Conservation (phyloP, 108 stramenopile species). For the Chaetoceros muelleri region DNA sequence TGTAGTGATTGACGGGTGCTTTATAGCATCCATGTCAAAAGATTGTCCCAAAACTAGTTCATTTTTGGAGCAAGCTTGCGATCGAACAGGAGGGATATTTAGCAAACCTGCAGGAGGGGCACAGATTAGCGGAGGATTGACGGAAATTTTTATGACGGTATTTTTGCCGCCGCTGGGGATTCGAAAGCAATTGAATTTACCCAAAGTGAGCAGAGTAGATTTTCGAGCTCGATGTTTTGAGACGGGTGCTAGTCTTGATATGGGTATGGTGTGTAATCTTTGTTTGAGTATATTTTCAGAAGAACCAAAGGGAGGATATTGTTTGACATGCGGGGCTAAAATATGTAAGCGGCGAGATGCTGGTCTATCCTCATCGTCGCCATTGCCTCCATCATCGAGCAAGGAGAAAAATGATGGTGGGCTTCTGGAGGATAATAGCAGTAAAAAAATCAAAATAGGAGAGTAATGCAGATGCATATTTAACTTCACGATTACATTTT, state of each 20-base stretch:
- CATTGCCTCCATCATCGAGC: too few relatives aligned
- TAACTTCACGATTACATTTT: too few relatives aligned
- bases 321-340: conserved; percentile 71
- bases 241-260: conserved; percentile 57
- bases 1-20: conserved; percentile 77
- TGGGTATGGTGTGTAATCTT: conserved; percentile 74
- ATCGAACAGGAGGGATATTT: conserved; percentile 52
- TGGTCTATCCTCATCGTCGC: too few relatives aligned
- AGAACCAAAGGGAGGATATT: conserved; percentile 33
- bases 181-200: conserved; percentile 49
- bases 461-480: too few relatives aligned
- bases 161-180: conserved; percentile 51
- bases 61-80: conserved; percentile 70
- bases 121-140: conserved; percentile 66
- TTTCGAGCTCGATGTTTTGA: conserved; percentile 80
- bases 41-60: conserved; percentile 27
- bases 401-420: too few relatives aligned
- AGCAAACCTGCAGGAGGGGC: conserved; percentile 43
- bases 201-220: conserved; percentile 63
- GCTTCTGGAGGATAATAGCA: too few relatives aligned
- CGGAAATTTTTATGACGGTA: conserved; percentile 59
- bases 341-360: too few relatives aligned
- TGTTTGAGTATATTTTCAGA: conserved; percentile 74
- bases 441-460: too few relatives aligned
- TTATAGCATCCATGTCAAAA: conserved; percentile 29